Base-by-base conservation (phyloP, 2,329 filamentous ascomycete species). In the Xylariaceae sp. region DNA sequence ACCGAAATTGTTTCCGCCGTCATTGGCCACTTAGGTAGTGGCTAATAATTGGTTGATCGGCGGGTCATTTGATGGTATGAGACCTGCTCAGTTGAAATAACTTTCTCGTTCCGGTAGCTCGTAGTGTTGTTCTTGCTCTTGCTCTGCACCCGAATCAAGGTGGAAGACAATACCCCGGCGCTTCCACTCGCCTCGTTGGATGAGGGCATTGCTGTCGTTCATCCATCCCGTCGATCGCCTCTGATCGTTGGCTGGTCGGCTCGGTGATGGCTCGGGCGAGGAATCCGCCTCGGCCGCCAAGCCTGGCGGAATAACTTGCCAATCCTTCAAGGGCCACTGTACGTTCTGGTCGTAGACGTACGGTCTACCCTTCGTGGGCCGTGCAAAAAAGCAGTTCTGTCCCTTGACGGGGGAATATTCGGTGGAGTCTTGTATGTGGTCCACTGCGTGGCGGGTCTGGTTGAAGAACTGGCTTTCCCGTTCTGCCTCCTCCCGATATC, bases 291-390 rank as follows among this genome's bases (percentile, higher is more conserved):
- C 61, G 1, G 4, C 23, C 23, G 61, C 61, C 9, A 66, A 47
- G 12, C 65, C 65, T 1, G 67, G 65, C 14, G 67, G 67, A 16
- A 71, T 65, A 3, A 61, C 42, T 49, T 72, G 69, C 69, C 70
- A 71, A 58, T 72, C 69, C 50, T 71, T 70, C 10, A 72, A 60
- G 0, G 70, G 70, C 70, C 70, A 72, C 48, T 71, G 69, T 1
- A 59, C 51, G 12, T 58, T 50, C 56, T 68, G 65, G 40, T 70
- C 64, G 48, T 71, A 71, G n/a, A 65, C 54, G 41, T 71, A 70
- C 3, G 68, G 61, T 7, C 57, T 54, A n/a, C 62, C 57, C 41
- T 41, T 42, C 7, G 42, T 32, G 16, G 69, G 57, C 20, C 64
- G 57, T 42, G 62, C 56, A 48, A 69, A 67, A 26, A 64, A 69